Evolutionary conservation across 805 yeast genomes (phyloP).

Genomic region (Cyberlindnera maritima): DNA sequence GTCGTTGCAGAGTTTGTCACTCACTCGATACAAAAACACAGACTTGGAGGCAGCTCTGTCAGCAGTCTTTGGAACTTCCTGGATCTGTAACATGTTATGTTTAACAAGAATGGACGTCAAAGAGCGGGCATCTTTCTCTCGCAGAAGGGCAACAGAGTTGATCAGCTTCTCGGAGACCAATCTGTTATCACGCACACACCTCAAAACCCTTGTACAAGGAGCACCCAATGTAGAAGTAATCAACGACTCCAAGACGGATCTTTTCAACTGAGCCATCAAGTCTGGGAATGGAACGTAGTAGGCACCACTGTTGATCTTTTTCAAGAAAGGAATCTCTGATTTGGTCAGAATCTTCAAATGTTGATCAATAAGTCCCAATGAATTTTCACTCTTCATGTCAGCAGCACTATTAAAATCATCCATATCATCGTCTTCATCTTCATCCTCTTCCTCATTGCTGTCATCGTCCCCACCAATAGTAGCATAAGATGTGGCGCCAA

Average conservation of each 20-base stretch:
- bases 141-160: conserved; percentile 70
- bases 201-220: conserved; percentile 66
- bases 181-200: conserved; percentile 68
- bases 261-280: conserved; percentile 44
- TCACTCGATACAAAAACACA: conserved; percentile 75
- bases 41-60: conserved; percentile 92
- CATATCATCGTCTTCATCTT: conserved; percentile 3
- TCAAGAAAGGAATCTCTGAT: conserved; percentile 57
- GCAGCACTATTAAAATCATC: conserved; percentile 20
- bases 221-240: conserved; percentile 62
- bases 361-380: conserved; percentile 39
- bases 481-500: conserved; percentile 36
- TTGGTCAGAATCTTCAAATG: conserved; percentile 69
- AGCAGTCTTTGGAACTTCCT: conserved; percentile 88
- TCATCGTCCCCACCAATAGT: conserved; percentile 19
- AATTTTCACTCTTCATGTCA: background rate
- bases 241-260: conserved; percentile 52
- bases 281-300: conserved; percentile 63
- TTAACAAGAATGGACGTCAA: conserved; percentile 64
- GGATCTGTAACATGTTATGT: conserved; percentile 77
- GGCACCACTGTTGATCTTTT: conserved; percentile 51
- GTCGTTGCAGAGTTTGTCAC: conserved; percentile 48
- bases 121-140: conserved; percentile 72
- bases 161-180: conserved; percentile 84
- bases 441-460: conserved; percentile 28